phyloP scores from a whole-genome alignment of 2,329 filamentous ascomycete genomes.

The Fusarium sp. region DNA sequence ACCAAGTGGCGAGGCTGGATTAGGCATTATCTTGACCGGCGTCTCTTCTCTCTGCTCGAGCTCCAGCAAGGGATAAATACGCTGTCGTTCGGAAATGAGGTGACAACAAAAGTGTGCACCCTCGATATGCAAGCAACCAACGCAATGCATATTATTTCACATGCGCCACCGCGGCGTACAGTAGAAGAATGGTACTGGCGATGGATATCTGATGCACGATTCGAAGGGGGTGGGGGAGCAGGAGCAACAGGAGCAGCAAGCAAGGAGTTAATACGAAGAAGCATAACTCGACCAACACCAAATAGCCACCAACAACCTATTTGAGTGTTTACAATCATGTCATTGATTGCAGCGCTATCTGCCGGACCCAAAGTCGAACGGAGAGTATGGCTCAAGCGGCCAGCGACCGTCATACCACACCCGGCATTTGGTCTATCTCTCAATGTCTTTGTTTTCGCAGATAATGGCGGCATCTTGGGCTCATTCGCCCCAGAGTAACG shows the following conservation, averaged over 20 bases:
- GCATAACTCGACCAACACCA: constrained; percentile 17
- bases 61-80: constrained; percentile 1
- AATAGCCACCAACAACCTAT: constrained; percentile 22
- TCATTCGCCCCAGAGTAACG: not conserved
- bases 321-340: not conserved
- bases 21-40: not conserved
- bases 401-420: constrained; percentile 1
- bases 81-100: constrained; percentile 4
- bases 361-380: not conserved
- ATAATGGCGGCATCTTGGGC: constrained; percentile 11
- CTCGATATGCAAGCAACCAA: constrained; percentile 26
- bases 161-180: constrained; percentile 18
- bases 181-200: constrained; percentile 1
- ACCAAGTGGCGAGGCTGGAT: constrained; percentile 3
- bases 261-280: constrained; percentile 19
- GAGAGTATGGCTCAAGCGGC: not conserved
- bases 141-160: constrained; percentile 19
- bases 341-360: not conserved
- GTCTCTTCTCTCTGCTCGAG: constrained; percentile 19
- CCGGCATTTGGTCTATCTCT: not conserved
- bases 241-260: constrained; percentile 1
- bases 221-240: constrained; percentile 8
- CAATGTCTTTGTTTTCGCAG: not conserved
- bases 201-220: constrained; percentile 6
- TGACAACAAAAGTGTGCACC: constrained; percentile 8